Evolutionary conservation across 495 filamentous ascomycete genomes (phyloP).

Genomic region (Gamarada debralockiae): DNA sequence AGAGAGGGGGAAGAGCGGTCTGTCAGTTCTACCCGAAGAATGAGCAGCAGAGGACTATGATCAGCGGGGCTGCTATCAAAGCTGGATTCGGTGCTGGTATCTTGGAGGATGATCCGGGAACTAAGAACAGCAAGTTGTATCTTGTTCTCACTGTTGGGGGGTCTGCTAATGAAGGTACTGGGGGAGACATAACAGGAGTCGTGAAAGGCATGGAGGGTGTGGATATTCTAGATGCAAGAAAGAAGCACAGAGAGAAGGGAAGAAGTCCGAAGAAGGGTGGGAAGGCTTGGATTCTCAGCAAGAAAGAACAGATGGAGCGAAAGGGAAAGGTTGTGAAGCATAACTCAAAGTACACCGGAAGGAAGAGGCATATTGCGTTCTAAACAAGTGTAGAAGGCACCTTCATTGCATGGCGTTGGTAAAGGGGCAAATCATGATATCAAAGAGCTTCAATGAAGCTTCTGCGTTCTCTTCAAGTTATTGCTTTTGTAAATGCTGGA

Average conservation of each 20-base stretch:
- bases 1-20: constrained; percentile 84
- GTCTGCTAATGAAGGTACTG: constrained; percentile 56
- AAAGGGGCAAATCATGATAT: constrained; percentile 2
- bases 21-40: constrained; percentile 99
- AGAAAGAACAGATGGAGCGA: constrained; percentile 92
- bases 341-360: constrained; percentile 86
- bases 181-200: constrained; percentile 79
- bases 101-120: constrained; percentile 90
- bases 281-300: constrained; percentile 86
- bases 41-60: constrained; percentile 85
- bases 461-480: not conserved
- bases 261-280: constrained; percentile 67
- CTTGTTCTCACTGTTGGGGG: constrained; percentile 91
- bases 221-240: constrained; percentile 71
- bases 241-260: constrained; percentile 45
- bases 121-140: constrained; percentile 92
- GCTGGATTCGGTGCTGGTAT: constrained; percentile 95
- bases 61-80: constrained; percentile 79
- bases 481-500: not conserved
- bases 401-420: constrained; percentile 25
- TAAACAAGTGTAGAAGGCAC: constrained; percentile 4
- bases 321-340: constrained; percentile 94
- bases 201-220: constrained; percentile 86
- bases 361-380: constrained; percentile 54
- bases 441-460: not conserved